Conservation (phyloP, 73 alveolate genomes). For the Diophrys sp. region DNA sequence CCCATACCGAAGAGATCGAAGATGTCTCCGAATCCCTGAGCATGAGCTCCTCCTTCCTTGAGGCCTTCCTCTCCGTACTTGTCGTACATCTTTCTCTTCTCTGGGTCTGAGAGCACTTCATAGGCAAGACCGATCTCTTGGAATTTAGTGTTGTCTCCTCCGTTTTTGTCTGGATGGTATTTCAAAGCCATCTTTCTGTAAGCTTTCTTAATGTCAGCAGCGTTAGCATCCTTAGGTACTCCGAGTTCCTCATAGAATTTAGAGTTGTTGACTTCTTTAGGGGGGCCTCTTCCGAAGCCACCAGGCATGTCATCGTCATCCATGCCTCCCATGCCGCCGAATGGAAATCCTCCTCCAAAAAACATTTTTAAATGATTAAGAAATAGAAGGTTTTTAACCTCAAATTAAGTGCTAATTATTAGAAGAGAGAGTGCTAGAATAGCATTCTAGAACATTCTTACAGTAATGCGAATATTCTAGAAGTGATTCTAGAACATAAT, state of each 20-base stretch:
- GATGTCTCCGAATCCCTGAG: slow-evolving; percentile 69
- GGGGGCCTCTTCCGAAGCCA: slow-evolving; percentile 58
- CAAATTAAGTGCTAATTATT: no score
- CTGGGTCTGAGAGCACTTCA: slow-evolving; percentile 77
- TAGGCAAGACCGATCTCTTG: slow-evolving; percentile 79
- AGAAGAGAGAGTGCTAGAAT: no score
- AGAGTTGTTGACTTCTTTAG: slow-evolving; percentile 69
- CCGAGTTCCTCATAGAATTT: slow-evolving; percentile 77
- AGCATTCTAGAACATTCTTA: no score
- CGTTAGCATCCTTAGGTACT: slow-evolving; percentile 64
- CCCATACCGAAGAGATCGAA: slow-evolving; percentile 71
- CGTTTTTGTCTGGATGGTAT: slow-evolving; percentile 91
- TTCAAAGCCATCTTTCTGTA: slow-evolving; percentile 81
- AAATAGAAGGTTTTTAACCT: no score
- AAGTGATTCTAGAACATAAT: no score
- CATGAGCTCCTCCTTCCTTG: slow-evolving; percentile 64
- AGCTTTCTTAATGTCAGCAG: slow-evolving; percentile 78
- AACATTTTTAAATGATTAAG: no score
- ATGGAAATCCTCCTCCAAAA: no score
- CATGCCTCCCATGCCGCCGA: no score
- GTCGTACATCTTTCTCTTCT: slow-evolving; percentile 80
- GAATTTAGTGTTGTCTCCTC: slow-evolving; percentile 84
- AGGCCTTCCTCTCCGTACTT: slow-evolving; percentile 87
- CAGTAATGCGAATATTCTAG: no score
- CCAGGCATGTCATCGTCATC: no score